phyloP scores from a whole-genome alignment of 2,329 filamentous ascomycete species.

The Ophiostoma tasmaniense region DNA sequence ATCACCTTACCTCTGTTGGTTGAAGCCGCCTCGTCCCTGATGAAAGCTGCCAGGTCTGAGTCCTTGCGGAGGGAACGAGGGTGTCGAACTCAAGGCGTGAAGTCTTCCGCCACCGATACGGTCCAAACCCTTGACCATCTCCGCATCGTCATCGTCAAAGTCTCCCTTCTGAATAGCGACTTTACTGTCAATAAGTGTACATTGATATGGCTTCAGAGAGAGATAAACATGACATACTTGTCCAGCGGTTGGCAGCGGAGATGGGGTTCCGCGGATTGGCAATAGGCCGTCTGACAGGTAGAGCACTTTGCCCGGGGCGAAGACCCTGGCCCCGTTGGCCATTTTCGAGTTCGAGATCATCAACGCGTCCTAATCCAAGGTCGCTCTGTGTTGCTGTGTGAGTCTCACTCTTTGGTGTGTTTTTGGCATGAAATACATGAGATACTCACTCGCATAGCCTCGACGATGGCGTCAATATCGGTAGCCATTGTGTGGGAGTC shows the following conservation, averaged over 20 bases:
- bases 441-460: background rate
- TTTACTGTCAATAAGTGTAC: background rate
- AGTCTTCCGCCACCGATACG: conserved; percentile 19
- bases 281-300: background rate
- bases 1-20: background rate
- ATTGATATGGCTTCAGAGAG: no score
- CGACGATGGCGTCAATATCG: background rate
- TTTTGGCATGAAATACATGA: background rate
- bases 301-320: background rate
- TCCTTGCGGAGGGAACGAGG: background rate
- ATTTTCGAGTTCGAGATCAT: conserved; percentile 20
- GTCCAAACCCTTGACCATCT: conserved; percentile 19
- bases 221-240: conserved; percentile 11
- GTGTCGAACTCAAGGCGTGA: conserved; percentile 15
- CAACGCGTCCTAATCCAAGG: conserved; percentile 16
- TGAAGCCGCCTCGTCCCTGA: background rate
- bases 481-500: background rate
- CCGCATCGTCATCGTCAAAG: conserved; percentile 22
- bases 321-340: conserved; percentile 8
- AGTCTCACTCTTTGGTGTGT: background rate
- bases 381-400: conserved; percentile 14
- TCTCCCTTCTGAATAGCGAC: conserved; percentile 17
- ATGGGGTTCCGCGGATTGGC: background rate
- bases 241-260: conserved; percentile 13
- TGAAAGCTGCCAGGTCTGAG: background rate